Evolutionary conservation across 768 basidiomycete species (phyloP), one percentile per base, ranked within the genome.

Genomic region (Mycena maculata): DNA sequence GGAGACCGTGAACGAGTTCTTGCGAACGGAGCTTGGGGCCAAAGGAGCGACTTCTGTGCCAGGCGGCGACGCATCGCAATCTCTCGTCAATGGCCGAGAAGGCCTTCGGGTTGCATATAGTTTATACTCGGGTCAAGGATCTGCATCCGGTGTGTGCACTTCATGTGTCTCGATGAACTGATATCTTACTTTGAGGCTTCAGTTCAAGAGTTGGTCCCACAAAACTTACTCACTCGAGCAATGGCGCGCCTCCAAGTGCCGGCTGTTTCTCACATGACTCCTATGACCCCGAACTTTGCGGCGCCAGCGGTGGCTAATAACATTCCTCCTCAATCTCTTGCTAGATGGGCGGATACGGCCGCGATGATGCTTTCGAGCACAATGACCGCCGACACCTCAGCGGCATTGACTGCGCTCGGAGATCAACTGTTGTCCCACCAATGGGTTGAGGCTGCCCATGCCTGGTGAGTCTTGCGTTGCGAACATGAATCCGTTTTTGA

Each of bases 371-470:
- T 95, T 23, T 88, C 90, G 28, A 93, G 88, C 58, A 87, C 89
- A n/a, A 77, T 88, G 71, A 85, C 81, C 58, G 77, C 87, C 0
- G 93, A 96, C 61, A 86, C 88, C 50, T 90, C 91, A 0, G 85
- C 90, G 15, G 89, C 93, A 18, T 75, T 99, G 60, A 92, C 94
- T 30, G 86, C 92, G 16, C 85, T 99, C 1, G 97, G 96, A 41
- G 94, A 97, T 74, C 89, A 88, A 69, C 83, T 99, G n/a, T 76
- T 82, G 16, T 81, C 87, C 6, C 89, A 91, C 70, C 85, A 91
- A 36, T 89, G 93, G 80, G 78, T 88, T 11, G 92, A 96, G 71
- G 95, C 96, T 20, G 95, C 95, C 25, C 96, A 99, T 82, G 88
- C 84, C 63, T 99, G 98, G 97, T 98, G 73, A 68, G 90, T 81